Base-by-base conservation (phyloP, 192 early-diverging fungal species). In the Neocallimastix lanati region DNA sequence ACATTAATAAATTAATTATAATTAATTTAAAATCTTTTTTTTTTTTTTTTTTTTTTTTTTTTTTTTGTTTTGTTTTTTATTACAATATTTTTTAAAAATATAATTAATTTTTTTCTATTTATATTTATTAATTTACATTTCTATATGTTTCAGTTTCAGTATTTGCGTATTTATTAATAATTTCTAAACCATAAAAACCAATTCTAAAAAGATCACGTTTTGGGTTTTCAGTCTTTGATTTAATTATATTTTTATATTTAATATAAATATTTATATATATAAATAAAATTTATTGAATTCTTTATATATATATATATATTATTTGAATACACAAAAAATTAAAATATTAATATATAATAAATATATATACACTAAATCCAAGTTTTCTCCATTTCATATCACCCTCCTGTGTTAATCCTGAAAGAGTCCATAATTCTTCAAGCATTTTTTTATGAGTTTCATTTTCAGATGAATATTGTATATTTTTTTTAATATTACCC, bases 141-240 rank as follows among this genome's bases (percentile, higher is more conserved):
- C 29, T 76, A 81, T 88, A 90, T 28, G 80, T 58, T 16, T 88
- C 88, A 18, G 15, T 78, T 76, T 92, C 79, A 76, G 76, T 78
- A 12, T 79, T 81, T 7, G 83, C 90, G 88, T 89, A 93, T 9
- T 40, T 79, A 67, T 87, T 83, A 84, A 93, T 89, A 33, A 86
- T 85, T 77, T 93, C 88, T 2, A 93, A 78, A 5, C 91, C 92
- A 40, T 93, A 85, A 36, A 89, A 79, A 21, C 92, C 92, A 14
- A 88, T 87, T 15, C 91, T 82, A 27, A 83, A 78, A 76, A 93
- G 84, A 78, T 93, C 92, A 36, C 89, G 83, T 77, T 85, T 84
- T 40, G 91, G 92, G 16, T 80, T 83, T 40, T 89, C 90, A 2
- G 85, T 88, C 90, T 92, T 80, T 1, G 28, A 28, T 81, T 29